phyloP scores from a whole-genome alignment of 169 alveolate species.

The Cryptosporidium andersoni region DNA sequence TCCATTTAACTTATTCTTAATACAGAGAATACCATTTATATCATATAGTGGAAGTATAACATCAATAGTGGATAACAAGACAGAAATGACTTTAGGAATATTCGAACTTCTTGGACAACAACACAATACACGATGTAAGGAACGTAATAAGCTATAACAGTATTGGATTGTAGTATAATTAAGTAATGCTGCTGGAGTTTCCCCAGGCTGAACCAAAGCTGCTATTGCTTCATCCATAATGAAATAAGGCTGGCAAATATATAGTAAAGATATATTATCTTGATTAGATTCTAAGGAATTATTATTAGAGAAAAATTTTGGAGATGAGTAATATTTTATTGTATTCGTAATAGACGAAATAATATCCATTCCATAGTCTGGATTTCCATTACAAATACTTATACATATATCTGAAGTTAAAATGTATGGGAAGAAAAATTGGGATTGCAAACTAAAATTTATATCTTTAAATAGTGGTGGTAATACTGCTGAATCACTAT shows the following conservation, averaged over 20 bases:
- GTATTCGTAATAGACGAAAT: constrained; percentile 30
- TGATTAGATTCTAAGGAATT: not conserved
- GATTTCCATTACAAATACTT: constrained; percentile 64
- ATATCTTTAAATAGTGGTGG: constrained; percentile 25
- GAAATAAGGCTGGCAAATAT: constrained; percentile 25
- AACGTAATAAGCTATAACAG: constrained; percentile 65
- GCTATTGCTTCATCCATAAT: constrained; percentile 38
- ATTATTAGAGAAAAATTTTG: not conserved
- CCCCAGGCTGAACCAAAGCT: constrained; percentile 24
- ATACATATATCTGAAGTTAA: constrained; percentile 62
- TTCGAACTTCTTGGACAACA: constrained; percentile 56
- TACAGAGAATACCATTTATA: constrained; percentile 45
- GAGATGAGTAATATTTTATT: constrained; percentile 26
- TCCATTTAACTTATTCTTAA: constrained; percentile 14
- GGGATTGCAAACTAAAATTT: constrained; percentile 21
- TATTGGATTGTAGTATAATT: constrained; percentile 36
- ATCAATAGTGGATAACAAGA: constrained; percentile 32
- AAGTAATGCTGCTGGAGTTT: constrained; percentile 36
- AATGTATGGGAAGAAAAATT: constrained; percentile 51
- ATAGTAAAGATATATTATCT: constrained; percentile 1
- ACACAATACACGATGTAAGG: constrained; percentile 57
- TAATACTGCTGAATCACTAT: constrained; percentile 19
- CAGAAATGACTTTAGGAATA: constrained; percentile 35
- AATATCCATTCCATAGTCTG: constrained; percentile 37
- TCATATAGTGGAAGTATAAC: constrained; percentile 49